Conservation (phyloP, 176 grass and related monocot genomes). For the Aegilops tauschii region DNA sequence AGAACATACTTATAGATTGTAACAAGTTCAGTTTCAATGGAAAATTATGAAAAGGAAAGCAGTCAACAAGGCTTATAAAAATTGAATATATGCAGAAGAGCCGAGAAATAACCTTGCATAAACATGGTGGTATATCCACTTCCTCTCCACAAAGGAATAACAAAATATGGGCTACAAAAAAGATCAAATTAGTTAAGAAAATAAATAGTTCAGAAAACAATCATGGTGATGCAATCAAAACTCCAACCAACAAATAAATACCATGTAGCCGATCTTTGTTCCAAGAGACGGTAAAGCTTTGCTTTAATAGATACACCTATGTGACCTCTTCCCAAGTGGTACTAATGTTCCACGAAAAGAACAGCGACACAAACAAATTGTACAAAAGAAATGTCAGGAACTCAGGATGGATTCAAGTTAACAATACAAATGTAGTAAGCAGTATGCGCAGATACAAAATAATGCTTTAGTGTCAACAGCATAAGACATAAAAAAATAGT, state of each 20-base stretch:
- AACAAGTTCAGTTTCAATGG: neutral
- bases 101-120: slow-evolving; percentile 68
- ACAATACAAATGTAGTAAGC: neutral
- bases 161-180: slow-evolving; percentile 69
- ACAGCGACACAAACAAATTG: slow-evolving; percentile 13
- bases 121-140: slow-evolving; percentile 92
- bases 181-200: neutral
- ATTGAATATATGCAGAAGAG: slow-evolving; percentile 1
- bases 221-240: slow-evolving; percentile 14
- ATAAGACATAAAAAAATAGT: neutral
- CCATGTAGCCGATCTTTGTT: slow-evolving; percentile 79
- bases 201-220: slow-evolving; percentile 13
- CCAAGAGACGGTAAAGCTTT: slow-evolving; percentile 76
- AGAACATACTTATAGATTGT: neutral
- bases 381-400: neutral
- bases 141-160: slow-evolving; percentile 93
- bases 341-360: slow-evolving; percentile 50
- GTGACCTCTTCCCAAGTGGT: slow-evolving; percentile 95
- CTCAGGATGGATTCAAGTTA: neutral
- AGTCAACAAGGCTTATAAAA: neutral
- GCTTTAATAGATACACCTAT: slow-evolving; percentile 82
- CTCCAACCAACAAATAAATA: slow-evolving; percentile 36
- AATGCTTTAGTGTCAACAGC: neutral
- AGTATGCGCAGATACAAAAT: neutral
- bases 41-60: neutral